These are phyloP conservation scores for Lentinula lateritia DNA, from an alignment of 768 basidiomycete species.

Conservation along the genomic window DNA sequence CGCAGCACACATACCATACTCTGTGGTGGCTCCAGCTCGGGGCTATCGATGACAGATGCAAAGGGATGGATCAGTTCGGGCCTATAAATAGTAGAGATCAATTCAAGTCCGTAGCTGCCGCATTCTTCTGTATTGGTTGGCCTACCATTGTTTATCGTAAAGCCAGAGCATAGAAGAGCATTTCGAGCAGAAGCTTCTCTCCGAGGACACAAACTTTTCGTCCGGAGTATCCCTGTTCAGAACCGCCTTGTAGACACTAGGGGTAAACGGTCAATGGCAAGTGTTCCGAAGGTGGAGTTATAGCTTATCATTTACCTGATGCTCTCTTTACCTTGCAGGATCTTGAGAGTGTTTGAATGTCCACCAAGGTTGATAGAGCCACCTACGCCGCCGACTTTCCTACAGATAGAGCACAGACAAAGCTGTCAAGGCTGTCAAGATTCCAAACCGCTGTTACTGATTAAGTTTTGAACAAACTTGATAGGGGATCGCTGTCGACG, in stretches of 20 bases:
- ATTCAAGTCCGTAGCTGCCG: background rate
- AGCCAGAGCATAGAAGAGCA: slow-evolving; percentile 68
- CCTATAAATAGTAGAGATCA: slow-evolving; percentile 26
- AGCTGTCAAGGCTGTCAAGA: slow-evolving; percentile 26
- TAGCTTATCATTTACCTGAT: slow-evolving; percentile 34
- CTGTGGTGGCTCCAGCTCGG: slow-evolving; percentile 45
- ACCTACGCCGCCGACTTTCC: slow-evolving; percentile 61
- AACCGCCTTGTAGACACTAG: slow-evolving; percentile 58
- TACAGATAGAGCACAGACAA: slow-evolving; percentile 65
- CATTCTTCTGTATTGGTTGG: background rate
- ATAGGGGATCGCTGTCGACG: slow-evolving; percentile 59
- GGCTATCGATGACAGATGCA: slow-evolving; percentile 60
- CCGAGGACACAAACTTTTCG: slow-evolving; percentile 43
- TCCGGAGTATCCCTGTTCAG: slow-evolving; percentile 48
- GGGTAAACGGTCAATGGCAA: background rate
- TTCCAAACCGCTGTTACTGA: background rate
- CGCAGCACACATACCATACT: slow-evolving; percentile 35
- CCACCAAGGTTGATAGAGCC: slow-evolving; percentile 67
- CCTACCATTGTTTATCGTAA: slow-evolving; percentile 51
- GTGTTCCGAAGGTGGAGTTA: background rate
- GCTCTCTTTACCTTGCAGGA: slow-evolving; percentile 47
- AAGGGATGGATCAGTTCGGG: slow-evolving; percentile 64
- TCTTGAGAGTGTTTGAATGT: slow-evolving; percentile 40
- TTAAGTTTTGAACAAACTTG: slow-evolving; percentile 32
- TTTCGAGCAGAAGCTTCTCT: slow-evolving; percentile 58